Evolutionary conservation across 73 alveolate species (phyloP).

Genomic region (Chromera velia): DNA sequence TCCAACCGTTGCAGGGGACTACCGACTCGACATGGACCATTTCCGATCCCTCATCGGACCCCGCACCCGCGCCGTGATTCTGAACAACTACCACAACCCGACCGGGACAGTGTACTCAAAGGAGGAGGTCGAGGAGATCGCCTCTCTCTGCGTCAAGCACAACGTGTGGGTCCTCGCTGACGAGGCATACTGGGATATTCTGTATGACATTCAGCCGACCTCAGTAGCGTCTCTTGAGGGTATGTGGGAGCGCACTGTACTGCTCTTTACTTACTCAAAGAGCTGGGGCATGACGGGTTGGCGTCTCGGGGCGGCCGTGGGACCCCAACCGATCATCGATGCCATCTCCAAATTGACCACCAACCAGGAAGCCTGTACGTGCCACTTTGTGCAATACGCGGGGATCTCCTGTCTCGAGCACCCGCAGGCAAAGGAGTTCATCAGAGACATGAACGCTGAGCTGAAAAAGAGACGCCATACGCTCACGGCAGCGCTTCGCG

Average conservation of each 20-base stretch:
- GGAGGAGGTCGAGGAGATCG: background rate
- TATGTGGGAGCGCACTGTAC: background rate
- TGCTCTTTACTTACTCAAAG: background rate
- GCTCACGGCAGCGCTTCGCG: background rate
- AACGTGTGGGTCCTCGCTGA: background rate
- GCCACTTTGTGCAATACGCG: background rate
- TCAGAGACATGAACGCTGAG: background rate
- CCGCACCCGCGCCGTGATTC: background rate
- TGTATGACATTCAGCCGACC: background rate
- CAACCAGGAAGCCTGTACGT: background rate
- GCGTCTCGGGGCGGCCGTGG: background rate
- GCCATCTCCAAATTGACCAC: background rate
- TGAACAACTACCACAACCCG: background rate
- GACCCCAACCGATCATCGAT: background rate
- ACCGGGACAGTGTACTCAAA: background rate
- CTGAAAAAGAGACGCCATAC: background rate
- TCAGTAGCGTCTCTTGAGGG: background rate
- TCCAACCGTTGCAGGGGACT: too few relatives aligned
- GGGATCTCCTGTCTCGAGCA: background rate
- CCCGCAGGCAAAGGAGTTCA: background rate
- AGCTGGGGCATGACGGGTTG: background rate
- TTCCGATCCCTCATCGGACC: background rate
- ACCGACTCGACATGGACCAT: background rate
- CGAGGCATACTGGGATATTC: background rate
- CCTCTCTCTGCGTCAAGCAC: background rate